Conservation (phyloP, 495 filamentous ascomycete species). For the Neurospora sp. region DNA sequence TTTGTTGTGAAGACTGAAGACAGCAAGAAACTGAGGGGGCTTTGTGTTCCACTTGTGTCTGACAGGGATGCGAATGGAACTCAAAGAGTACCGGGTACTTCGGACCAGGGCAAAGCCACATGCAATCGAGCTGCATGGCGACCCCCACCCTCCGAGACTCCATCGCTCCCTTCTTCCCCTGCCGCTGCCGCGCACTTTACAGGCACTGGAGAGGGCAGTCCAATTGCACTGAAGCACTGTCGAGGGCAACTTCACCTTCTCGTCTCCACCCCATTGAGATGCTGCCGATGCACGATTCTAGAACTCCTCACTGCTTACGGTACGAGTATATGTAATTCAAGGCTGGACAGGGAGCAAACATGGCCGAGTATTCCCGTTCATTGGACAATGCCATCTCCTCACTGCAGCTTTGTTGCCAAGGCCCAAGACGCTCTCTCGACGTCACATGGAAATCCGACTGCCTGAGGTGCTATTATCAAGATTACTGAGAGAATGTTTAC, state of each 20-base stretch:
- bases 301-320: not conserved
- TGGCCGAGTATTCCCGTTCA: not conserved
- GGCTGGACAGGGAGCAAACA: not conserved
- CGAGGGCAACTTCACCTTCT: not conserved
- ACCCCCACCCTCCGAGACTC: not conserved
- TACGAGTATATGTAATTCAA: not conserved
- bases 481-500: not conserved
- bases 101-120: not conserved
- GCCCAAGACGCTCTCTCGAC: not conserved
- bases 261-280: not conserved
- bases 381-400: not conserved
- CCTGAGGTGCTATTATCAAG: not conserved
- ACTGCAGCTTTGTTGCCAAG: not conserved
- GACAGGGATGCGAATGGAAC: not conserved
- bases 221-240: not conserved
- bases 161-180: not conserved
- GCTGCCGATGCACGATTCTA: not conserved
- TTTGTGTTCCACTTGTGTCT: not conserved
- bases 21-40: not conserved
- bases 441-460: not conserved
- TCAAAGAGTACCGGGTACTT: not conserved
- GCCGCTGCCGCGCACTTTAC: not conserved
- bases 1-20: not conserved
- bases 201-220: not conserved
- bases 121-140: not conserved